These are phyloP conservation scores for Euphrasia arctica DNA, from an alignment of 305 asterid species.

Conservation along the genomic window DNA sequence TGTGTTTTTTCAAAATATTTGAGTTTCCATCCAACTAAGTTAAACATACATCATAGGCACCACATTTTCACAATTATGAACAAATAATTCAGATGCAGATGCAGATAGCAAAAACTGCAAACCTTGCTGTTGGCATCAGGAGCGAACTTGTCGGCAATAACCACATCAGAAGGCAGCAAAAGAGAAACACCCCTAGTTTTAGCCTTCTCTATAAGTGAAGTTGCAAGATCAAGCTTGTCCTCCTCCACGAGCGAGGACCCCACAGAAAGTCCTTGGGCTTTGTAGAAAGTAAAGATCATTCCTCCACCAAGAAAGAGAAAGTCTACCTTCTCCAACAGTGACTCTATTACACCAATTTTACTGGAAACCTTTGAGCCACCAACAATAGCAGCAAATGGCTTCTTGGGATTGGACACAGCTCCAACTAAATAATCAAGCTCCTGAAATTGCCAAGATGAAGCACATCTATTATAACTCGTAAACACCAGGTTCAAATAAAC, in stretches of 20 bases:
- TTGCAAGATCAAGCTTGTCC: conserved; percentile 75
- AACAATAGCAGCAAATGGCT: conserved; percentile 78
- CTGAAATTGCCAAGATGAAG: conserved; percentile 30
- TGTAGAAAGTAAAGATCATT: conserved; percentile 80
- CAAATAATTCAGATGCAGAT: neutral
- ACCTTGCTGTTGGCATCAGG: conserved; percentile 83
- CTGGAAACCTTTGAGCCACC: conserved; percentile 84
- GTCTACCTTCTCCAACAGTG: conserved; percentile 61
- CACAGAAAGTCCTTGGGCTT: conserved; percentile 70
- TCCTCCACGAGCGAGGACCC: conserved; percentile 75
- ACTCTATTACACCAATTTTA: conserved; percentile 77
- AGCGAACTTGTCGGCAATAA: conserved; percentile 70
- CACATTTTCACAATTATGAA: neutral
- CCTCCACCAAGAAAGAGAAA: conserved; percentile 68
- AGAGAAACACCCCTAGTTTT: conserved; percentile 68
- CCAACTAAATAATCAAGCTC: conserved; percentile 74
- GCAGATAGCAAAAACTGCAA: neutral
- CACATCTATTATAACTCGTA: neutral
- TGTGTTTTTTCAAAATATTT: neutral
- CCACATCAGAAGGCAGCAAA: conserved; percentile 67
- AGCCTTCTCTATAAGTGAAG: conserved; percentile 61
- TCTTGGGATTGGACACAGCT: conserved; percentile 62
- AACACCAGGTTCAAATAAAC: neutral
- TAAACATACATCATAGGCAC: neutral
- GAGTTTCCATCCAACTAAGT: neutral